Evolutionary conservation across 1,284 basidiomycete genomes (phyloP).

Genomic region (Heliocybe sulcata): DNA sequence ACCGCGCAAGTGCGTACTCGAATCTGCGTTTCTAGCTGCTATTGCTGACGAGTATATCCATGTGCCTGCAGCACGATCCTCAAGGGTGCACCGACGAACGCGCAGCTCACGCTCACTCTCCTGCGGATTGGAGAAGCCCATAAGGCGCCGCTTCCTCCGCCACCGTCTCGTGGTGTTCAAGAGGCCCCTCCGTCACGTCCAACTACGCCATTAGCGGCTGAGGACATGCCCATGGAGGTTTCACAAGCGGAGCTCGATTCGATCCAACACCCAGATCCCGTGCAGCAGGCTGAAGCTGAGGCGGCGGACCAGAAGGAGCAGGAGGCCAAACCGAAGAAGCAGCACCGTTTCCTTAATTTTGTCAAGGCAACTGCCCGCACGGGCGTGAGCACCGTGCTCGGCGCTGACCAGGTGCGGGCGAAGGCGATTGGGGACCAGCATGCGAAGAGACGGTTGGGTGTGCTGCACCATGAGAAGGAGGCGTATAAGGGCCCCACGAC

Average conservation of each 20-base stretch:
- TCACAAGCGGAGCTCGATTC: background rate
- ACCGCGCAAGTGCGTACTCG: conserved; percentile 29
- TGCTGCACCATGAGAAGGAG: background rate
- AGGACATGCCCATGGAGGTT: background rate
- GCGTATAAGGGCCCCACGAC: background rate
- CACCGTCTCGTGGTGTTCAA: conserved; percentile 17
- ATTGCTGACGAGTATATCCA: background rate
- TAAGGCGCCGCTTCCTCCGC: conserved; percentile 35
- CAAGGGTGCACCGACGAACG: conserved; percentile 46
- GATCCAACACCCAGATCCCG: background rate
- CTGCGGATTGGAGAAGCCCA: conserved; percentile 38
- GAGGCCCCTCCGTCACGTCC: background rate
- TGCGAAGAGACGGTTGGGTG: background rate
- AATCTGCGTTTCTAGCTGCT: background rate
- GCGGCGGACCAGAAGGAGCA: background rate
- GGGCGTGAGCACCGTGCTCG: background rate
- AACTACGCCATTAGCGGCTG: background rate
- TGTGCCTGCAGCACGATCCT: conserved; percentile 30
- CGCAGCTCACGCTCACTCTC: conserved; percentile 45
- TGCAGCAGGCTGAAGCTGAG: background rate
- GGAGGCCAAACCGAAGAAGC: background rate
- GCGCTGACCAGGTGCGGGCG: background rate
- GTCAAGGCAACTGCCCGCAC: background rate
- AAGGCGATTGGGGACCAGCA: background rate
- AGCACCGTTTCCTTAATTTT: background rate